phyloP scores from a whole-genome alignment of 768 basidiomycete species.

The Leccinum broughii region DNA sequence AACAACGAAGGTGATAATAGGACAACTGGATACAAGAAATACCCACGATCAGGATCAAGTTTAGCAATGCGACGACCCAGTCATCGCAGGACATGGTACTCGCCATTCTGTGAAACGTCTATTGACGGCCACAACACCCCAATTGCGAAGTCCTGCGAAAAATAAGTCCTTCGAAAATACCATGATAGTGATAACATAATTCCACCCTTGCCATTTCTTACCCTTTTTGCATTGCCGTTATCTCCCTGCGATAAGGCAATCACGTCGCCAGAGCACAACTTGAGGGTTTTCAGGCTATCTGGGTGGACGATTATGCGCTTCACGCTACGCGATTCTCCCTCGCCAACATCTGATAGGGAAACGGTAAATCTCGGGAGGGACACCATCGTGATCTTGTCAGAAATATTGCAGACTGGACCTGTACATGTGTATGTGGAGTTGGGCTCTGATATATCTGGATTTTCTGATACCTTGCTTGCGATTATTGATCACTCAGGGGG shows the following conservation, averaged over 20 bases:
- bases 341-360: conserved; percentile 35
- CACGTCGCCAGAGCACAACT: conserved; percentile 68
- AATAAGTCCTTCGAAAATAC: conserved; percentile 18
- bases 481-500: conserved; percentile 1
- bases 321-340: conserved; percentile 49
- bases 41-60: conserved; percentile 12
- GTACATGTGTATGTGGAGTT: conserved; percentile 1
- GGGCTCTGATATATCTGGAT: background rate
- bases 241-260: conserved; percentile 52
- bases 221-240: conserved; percentile 35
- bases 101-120: conserved; percentile 60
- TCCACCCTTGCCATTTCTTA: conserved; percentile 27
- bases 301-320: conserved; percentile 65
- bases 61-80: conserved; percentile 13
- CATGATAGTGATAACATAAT: conserved; percentile 7
- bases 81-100: conserved; percentile 28
- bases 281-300: conserved; percentile 59
- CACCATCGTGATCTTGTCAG: conserved; percentile 19
- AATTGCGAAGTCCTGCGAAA: conserved; percentile 56
- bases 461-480: background rate
- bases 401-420: background rate
- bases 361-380: conserved; percentile 38
- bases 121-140: conserved; percentile 78
- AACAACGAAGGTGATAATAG: conserved; percentile 55
- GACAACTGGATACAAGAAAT: conserved; percentile 43